Base-by-base conservation (phyloP, 768 basidiomycete species). In the Asterophora parasitica region DNA sequence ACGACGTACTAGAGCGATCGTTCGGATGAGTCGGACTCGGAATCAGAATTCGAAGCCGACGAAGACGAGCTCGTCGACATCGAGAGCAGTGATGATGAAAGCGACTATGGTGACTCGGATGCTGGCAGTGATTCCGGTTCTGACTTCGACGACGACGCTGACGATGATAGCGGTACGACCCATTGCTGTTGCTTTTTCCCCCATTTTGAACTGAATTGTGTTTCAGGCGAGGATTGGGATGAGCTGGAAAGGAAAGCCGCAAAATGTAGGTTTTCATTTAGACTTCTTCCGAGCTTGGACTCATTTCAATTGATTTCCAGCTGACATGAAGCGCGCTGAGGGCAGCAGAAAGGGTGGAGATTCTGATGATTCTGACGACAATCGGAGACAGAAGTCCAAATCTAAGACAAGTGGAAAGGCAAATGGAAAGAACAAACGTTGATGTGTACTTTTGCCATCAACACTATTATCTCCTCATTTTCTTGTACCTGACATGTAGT, bases 211-310 rank as follows among this genome's bases (percentile, higher is more conserved):
- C 36, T 23, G 12, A n/a, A 35, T 33, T 44, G 5, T 56, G 27
- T 56, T 40, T 44, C 56, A 77, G 88, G 92, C 8, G 91, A 94
- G 45, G 93, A 95, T 58, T 99, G 95, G 95, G 94, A 96, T 59
- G 92, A 92, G 65, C 72, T 96, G 30, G 94, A 96, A 67, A 74
- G 81, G 37, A 94, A 93, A 64, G 93, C 93, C 6, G 90, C 90
- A 7, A 88, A 87, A 75, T 87, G 83, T 89, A 60, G 57, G 73
- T 15, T n/a, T 30, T n/a, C 33, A 11, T 7, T 16, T 28, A 9
- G 43, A 47, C 3, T 6, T 16, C 11, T 36, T 36, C 28, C 28
- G 11, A 17, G 6, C 20, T 33, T 35, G 45, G 65, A 63, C 62
- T 49, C 59, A 65, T 32, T 42, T 41, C 44, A n/a, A n/a, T 40